phyloP scores from a whole-genome alignment of 768 basidiomycete genomes.

The Tylopilus vinaceipallidus region DNA sequence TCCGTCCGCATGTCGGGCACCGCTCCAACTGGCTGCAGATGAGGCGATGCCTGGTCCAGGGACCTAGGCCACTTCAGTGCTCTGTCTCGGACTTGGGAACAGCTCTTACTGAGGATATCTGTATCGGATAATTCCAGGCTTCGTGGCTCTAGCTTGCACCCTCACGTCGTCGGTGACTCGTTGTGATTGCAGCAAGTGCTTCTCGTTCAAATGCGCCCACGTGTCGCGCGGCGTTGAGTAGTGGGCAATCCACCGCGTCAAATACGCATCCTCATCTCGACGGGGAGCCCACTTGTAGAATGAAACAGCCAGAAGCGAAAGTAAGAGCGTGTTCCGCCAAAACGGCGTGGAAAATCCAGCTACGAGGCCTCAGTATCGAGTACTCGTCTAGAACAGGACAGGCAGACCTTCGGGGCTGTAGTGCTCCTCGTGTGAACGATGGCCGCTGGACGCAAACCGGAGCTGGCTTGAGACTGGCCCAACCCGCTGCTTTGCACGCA shows the following conservation, averaged over 20 bases:
- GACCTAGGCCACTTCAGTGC: conserved; percentile 36
- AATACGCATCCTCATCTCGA: conserved; percentile 55
- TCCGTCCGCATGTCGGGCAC: conserved; percentile 36
- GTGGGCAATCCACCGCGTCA: conserved; percentile 65
- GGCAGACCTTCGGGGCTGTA: conserved; percentile 63
- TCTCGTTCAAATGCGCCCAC: conserved; percentile 56
- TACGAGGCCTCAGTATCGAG: conserved; percentile 9
- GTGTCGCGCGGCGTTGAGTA: conserved; percentile 51
- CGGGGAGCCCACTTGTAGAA: conserved; percentile 71
- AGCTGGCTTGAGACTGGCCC: conserved; percentile 33
- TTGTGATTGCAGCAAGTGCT: conserved; percentile 48
- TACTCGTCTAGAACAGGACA: background rate
- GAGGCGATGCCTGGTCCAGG: conserved; percentile 60
- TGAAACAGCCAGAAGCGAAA: conserved; percentile 47
- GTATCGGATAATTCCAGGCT: conserved; percentile 54
- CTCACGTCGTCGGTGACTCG: conserved; percentile 41
- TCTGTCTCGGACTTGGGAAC: background rate
- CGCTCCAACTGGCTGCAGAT: conserved; percentile 57
- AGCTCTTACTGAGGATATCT: conserved; percentile 73
- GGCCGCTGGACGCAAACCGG: conserved; percentile 43
- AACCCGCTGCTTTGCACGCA: conserved; percentile 33
- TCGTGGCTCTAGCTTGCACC: conserved; percentile 41
- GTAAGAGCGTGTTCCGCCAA: conserved; percentile 64
- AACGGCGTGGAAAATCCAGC: conserved; percentile 59
- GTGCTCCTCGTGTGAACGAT: conserved; percentile 42